These are phyloP conservation scores for Gossypium mustelinum DNA, from an alignment of 345 rosid genomes.

Conservation along the genomic window DNA sequence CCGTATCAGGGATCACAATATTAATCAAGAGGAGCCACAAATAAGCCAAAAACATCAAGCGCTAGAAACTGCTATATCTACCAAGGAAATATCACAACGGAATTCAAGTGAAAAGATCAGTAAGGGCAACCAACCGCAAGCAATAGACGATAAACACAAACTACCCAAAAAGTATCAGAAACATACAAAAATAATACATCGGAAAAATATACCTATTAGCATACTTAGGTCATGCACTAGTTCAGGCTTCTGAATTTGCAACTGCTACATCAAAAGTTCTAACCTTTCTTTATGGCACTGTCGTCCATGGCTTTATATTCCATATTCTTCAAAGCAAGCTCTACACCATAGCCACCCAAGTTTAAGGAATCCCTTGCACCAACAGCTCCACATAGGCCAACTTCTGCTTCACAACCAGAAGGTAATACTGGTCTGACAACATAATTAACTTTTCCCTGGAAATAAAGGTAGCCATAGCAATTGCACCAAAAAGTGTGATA, in stretches of 20 bases:
- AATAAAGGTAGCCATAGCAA: slow-evolving; percentile 17
- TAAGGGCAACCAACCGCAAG: background rate
- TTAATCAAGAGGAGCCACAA: background rate
- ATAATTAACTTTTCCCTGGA: slow-evolving; percentile 82
- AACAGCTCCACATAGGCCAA: slow-evolving; percentile 74
- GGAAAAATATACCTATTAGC: background rate
- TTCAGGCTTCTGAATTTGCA: background rate
- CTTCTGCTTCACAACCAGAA: slow-evolving; percentile 71
- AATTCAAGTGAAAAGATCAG: slow-evolving; percentile 3
- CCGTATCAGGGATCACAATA: background rate
- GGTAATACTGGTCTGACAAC: slow-evolving; percentile 93
- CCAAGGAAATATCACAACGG: background rate
- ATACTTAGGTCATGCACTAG: background rate
- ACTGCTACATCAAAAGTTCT: slow-evolving; percentile 12
- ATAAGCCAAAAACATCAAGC: no score
- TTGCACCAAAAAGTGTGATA: background rate
- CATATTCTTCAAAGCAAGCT: slow-evolving; percentile 99
- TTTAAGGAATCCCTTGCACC: slow-evolving; percentile 69
- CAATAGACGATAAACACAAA: background rate
- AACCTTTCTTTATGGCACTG: slow-evolving; percentile 86
- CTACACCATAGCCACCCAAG: slow-evolving; percentile 98
- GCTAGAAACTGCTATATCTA: background rate
- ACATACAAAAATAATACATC: background rate
- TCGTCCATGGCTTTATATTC: slow-evolving; percentile 99
- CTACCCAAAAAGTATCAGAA: background rate